A percentile compares a stretch with the other conserved stretches of the same genome.
phyloP scores from a whole-genome alignment of 768 basidiomycete species.

The Psilocybe sp. region DNA sequence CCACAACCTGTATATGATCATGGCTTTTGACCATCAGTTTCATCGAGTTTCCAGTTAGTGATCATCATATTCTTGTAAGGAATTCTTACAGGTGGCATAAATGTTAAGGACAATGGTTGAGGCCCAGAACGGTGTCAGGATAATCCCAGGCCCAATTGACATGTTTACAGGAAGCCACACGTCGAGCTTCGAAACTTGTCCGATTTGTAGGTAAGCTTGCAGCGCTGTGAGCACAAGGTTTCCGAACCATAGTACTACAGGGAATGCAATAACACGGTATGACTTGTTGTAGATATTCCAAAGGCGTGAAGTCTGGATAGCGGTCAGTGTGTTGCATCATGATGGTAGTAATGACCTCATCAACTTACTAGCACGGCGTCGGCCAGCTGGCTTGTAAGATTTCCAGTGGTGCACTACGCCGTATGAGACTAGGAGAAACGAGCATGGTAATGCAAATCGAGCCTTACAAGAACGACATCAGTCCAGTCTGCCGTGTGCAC shows the following conservation, averaged over 20 bases:
- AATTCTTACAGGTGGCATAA: constrained; percentile 14
- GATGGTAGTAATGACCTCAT: not conserved
- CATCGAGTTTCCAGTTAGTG: not conserved
- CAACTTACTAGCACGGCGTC: constrained; percentile 11
- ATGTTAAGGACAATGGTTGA: constrained; percentile 13
- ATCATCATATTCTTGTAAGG: not conserved
- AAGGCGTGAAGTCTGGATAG: constrained; percentile 18
- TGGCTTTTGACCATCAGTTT: not conserved
- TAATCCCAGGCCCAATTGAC: not conserved
- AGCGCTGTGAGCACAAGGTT: constrained; percentile 5
- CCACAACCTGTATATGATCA: constrained; percentile 9
- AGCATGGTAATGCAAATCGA: not conserved
- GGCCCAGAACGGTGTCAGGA: constrained; percentile 10
- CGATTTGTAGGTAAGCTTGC: constrained; percentile 10
- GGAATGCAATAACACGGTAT: constrained; percentile 8
- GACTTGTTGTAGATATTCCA: constrained; percentile 17
- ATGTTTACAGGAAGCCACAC: not conserved
- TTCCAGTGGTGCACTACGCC: constrained; percentile 6
- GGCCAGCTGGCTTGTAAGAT: constrained; percentile 7
- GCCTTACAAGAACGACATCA: constrained; percentile 4
- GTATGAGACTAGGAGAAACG: not conserved
- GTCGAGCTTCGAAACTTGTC: not conserved
- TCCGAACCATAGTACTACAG: constrained; percentile 16
- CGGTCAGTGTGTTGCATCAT: not conserved
- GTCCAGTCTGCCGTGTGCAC: not conserved